These are phyloP conservation scores for Cucurbita pepo DNA, from an alignment of 306 rosid genomes.

Conservation along the genomic window DNA sequence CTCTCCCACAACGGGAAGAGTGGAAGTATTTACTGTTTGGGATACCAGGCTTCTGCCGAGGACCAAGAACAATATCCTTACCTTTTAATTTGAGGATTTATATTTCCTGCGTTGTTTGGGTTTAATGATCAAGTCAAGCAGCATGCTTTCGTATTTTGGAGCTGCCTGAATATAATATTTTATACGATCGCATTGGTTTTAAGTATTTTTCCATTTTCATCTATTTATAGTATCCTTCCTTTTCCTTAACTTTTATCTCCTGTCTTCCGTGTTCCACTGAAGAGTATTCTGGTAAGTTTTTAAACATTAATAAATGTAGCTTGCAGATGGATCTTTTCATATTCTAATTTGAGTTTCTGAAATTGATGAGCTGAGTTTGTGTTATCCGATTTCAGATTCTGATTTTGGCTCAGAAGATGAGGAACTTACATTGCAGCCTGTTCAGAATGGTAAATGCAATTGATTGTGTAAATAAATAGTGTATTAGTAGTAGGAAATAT, in stretches of 20 bases:
- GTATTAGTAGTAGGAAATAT: not conserved
- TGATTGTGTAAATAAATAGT: not conserved
- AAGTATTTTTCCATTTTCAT: too few relatives aligned
- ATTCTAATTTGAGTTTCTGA: not conserved
- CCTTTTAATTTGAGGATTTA: not conserved
- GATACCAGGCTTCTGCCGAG: constrained; percentile 31
- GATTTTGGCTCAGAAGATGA: constrained; percentile 23
- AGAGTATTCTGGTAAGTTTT: constrained; percentile 22
- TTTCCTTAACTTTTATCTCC: constrained; percentile 26
- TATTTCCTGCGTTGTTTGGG: not conserved
- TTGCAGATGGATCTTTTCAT: not conserved
- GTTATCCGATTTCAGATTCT: constrained; percentile 14
- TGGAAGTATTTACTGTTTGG: constrained; percentile 49
- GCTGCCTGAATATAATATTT: not conserved
- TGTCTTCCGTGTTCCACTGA: constrained; percentile 25
- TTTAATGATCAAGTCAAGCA: not conserved
- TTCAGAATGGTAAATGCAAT: constrained; percentile 38
- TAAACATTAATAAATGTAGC: not conserved
- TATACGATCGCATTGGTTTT: not conserved
- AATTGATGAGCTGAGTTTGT: not conserved
- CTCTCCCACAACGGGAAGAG: constrained; percentile 62
- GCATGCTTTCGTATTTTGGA: not conserved
- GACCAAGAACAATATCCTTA: constrained; percentile 50
- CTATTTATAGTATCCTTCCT: not conserved
- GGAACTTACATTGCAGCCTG: constrained; percentile 11